A percentile compares a stretch with the other conserved stretches of the same genome.
Evolutionary conservation across 2,329 filamentous ascomycete genomes (phyloP).

Genomic region (Sclerotinia borealis): DNA sequence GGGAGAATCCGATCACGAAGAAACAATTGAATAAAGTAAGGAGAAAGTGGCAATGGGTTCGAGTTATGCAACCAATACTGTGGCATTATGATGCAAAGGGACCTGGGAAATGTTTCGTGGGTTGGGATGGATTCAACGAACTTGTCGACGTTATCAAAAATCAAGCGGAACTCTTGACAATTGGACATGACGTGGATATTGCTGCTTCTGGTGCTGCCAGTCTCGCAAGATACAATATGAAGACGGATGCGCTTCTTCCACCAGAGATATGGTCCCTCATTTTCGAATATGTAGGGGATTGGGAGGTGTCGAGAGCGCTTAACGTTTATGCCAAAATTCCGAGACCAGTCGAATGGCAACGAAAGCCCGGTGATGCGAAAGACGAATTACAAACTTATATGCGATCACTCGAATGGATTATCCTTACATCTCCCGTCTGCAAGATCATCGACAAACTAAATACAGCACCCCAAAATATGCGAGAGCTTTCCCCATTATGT

Average conservation of each 20-base stretch:
- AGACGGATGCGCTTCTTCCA: slow-evolving; percentile 50
- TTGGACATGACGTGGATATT: slow-evolving; percentile 59
- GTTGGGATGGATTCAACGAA: slow-evolving; percentile 62
- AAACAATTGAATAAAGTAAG: slow-evolving; percentile 80
- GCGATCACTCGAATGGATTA: slow-evolving; percentile 77
- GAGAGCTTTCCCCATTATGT: slow-evolving; percentile 68
- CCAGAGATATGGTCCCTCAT: slow-evolving; percentile 87
- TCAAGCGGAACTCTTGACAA: slow-evolving; percentile 66
- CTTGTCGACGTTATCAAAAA: slow-evolving; percentile 71
- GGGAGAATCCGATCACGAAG: slow-evolving; percentile 84
- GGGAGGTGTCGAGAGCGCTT: slow-evolving; percentile 80
- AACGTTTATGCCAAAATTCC: slow-evolving; percentile 73
- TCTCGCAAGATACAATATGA: slow-evolving; percentile 39
- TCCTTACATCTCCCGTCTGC: slow-evolving; percentile 64
- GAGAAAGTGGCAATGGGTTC: slow-evolving; percentile 81
- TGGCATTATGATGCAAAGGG: slow-evolving; percentile 67
- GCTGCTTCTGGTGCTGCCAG: slow-evolving; percentile 34
- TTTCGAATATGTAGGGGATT: slow-evolving; percentile 77
- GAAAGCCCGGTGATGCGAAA: slow-evolving; percentile 52
- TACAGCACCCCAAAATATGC: slow-evolving; percentile 62
- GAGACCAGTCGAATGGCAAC: slow-evolving; percentile 65
- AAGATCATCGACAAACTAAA: slow-evolving; percentile 71
- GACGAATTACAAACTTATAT: slow-evolving; percentile 66
- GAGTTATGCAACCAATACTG: slow-evolving; percentile 71
- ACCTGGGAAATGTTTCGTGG: slow-evolving; percentile 47